A percentile compares a stretch with the other conserved stretches of the same genome.
Evolutionary conservation across 106 monocot species (phyloP).

Genomic region (Chionographis japonica): DNA sequence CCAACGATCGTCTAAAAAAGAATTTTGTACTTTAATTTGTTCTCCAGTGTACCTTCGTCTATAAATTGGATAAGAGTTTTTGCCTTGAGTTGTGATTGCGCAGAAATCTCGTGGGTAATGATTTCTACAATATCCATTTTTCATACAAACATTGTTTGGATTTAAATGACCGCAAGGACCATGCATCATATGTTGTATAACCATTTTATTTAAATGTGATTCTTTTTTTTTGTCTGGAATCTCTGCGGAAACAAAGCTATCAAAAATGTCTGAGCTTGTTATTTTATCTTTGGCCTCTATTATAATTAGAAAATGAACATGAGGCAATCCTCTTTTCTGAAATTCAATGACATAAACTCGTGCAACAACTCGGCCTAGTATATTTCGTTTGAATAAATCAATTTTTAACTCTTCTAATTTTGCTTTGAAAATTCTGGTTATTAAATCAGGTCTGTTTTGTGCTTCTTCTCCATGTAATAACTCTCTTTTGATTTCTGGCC

Average conservation of each 20-base stretch:
- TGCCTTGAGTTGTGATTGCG: background rate
- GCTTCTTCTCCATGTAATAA: background rate
- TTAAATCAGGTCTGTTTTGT: conserved; percentile 1
- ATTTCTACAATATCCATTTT: background rate
- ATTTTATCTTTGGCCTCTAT: background rate
- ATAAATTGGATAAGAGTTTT: conserved; percentile 17
- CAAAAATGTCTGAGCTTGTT: background rate
- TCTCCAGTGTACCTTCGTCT: background rate
- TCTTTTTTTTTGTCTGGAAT: background rate
- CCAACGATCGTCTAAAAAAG: conserved; percentile 10
- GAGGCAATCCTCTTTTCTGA: background rate
- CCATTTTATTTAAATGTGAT: too few relatives aligned
- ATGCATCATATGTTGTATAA: conserved; percentile 19
- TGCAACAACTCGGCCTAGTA: background rate
- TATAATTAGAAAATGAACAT: conserved; percentile 12
- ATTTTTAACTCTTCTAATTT: conserved; percentile 4
- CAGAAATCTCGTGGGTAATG: conserved; percentile 2
- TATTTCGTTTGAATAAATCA: background rate
- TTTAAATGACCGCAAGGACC: conserved; percentile 14
- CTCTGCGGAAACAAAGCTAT: background rate
- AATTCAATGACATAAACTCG: background rate
- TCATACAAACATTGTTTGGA: background rate
- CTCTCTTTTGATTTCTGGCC: background rate
- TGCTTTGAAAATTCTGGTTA: background rate
- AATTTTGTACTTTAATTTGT: background rate